phyloP scores from a whole-genome alignment of 148 eudicot species.

The Silene conica region DNA sequence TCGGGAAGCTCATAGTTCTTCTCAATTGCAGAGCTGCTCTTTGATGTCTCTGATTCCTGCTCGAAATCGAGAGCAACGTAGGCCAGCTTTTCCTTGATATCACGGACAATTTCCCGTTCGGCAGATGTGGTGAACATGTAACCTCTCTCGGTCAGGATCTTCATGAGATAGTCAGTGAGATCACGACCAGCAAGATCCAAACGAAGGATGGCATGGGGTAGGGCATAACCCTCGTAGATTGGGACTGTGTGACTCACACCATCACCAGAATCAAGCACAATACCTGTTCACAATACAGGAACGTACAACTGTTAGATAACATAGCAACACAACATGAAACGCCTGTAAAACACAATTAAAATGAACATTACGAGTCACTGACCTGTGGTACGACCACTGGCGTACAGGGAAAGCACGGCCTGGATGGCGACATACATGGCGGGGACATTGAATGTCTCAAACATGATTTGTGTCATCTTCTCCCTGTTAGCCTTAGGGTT shows the following conservation, averaged over 20 bases:
- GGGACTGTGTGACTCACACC: slow-evolving; percentile 32
- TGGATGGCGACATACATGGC: slow-evolving; percentile 56
- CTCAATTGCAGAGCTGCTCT: slow-evolving; percentile 35
- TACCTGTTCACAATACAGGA: slow-evolving; percentile 31
- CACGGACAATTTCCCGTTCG: slow-evolving; percentile 42
- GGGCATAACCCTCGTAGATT: slow-evolving; percentile 31
- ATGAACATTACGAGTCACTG: no score
- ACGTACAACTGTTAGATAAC: not conserved
- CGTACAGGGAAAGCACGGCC: slow-evolving; percentile 56
- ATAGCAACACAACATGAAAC: not conserved
- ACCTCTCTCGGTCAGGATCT: slow-evolving; percentile 30
- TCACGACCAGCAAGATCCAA: slow-evolving; percentile 35
- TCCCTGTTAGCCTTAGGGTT: slow-evolving; percentile 37
- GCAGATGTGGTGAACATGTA: slow-evolving; percentile 33
- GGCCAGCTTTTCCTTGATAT: slow-evolving; percentile 40
- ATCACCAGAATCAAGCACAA: slow-evolving; percentile 34
- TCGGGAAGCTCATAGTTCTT: slow-evolving; percentile 39
- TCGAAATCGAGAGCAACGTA: slow-evolving; percentile 34
- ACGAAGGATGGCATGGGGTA: slow-evolving; percentile 31
- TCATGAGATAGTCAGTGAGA: slow-evolving; percentile 35
- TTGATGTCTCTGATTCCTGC: slow-evolving; percentile 29
- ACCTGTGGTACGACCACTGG: slow-evolving; percentile 64
- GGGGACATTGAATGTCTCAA: slow-evolving; percentile 52
- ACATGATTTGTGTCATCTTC: slow-evolving; percentile 55
- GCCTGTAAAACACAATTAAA: no score